A percentile compares a stretch with the other conserved stretches of the same genome.
phyloP scores from a whole-genome alignment of 2,329 filamentous ascomycete species.

The Clonostachys rhizophaga region DNA sequence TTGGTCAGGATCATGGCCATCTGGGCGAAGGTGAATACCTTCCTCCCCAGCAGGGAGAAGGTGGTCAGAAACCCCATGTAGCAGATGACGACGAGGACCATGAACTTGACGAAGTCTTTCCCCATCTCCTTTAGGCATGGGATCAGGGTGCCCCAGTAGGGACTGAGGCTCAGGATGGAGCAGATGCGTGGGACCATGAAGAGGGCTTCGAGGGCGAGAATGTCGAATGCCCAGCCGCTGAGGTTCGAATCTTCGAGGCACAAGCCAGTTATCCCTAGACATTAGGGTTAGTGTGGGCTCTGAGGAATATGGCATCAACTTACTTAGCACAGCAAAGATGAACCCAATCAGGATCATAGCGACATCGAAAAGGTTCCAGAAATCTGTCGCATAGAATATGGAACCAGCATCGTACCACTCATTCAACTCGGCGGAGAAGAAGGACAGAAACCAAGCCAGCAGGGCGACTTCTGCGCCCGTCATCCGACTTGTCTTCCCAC shows the following conservation, averaged over 20 bases:
- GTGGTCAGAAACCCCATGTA: slow-evolving; percentile 89
- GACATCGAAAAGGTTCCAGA: slow-evolving; percentile 74
- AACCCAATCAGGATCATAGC: slow-evolving; percentile 70
- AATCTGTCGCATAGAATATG: slow-evolving; percentile 78
- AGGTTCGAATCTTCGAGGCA: slow-evolving; percentile 52
- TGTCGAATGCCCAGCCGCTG: slow-evolving; percentile 80
- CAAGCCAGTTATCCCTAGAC: slow-evolving; percentile 21
- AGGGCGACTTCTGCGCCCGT: slow-evolving; percentile 67
- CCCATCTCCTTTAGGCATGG: slow-evolving; percentile 93
- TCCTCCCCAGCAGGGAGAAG: slow-evolving; percentile 72
- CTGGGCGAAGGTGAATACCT: slow-evolving; percentile 55
- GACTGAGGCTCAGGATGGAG: slow-evolving; percentile 79
- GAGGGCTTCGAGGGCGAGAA: slow-evolving; percentile 82
- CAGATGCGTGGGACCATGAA: slow-evolving; percentile 88
- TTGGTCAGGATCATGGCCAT: slow-evolving; percentile 77
- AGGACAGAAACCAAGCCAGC: slow-evolving; percentile 83
- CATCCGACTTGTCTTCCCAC: slow-evolving; percentile 62
- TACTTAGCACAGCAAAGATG: slow-evolving; percentile 67
- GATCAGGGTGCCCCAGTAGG: slow-evolving; percentile 86
- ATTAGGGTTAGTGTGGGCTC: no score
- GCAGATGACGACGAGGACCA: slow-evolving; percentile 73
- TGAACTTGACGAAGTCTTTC: slow-evolving; percentile 85
- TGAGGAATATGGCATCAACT: slow-evolving; percentile 27
- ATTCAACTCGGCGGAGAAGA: slow-evolving; percentile 82
- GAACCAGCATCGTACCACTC: slow-evolving; percentile 84